phyloP scores from a whole-genome alignment of 768 basidiomycete genomes.

The Mrakia hoshinonis region DNA sequence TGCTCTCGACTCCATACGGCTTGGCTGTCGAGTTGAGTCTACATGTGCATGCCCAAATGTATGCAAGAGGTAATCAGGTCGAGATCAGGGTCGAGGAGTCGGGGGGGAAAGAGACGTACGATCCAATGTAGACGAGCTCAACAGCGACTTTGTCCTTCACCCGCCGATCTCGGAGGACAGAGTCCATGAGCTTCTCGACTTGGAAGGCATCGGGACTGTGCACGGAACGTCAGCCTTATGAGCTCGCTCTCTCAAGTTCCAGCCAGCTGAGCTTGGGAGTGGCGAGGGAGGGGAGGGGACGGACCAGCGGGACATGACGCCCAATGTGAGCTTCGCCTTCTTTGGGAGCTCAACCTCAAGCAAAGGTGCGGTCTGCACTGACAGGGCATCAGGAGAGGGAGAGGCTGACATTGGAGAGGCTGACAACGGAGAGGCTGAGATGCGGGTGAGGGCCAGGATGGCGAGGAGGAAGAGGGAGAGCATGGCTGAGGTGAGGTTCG shows the following conservation, averaged over 20 bases:
- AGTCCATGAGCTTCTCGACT: slow-evolving; percentile 6
- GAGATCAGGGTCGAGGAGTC: neutral
- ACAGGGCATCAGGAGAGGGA: too few relatives aligned
- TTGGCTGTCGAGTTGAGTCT: neutral
- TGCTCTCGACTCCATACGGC: slow-evolving; percentile 11
- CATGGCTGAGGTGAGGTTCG: too few relatives aligned
- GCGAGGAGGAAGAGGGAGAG: too few relatives aligned
- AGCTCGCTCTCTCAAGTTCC: neutral
- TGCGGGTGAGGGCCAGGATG: too few relatives aligned
- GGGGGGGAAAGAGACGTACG: neutral
- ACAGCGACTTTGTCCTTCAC: slow-evolving; percentile 15
- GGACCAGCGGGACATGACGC: neutral
- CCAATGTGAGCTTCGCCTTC: neutral
- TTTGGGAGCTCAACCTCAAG: too few relatives aligned
- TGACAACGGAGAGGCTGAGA: too few relatives aligned
- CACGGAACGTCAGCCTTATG: too few relatives aligned
- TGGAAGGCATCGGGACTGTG: slow-evolving; percentile 23
- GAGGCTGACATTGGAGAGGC: too few relatives aligned
- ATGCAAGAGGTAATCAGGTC: neutral
- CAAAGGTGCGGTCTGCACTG: too few relatives aligned
- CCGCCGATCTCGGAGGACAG: neutral
- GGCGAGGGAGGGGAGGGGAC: neutral
- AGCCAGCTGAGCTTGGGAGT: neutral
- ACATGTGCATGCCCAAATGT: too few relatives aligned
- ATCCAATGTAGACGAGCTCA: slow-evolving; percentile 25